Evolutionary conservation across 1,284 basidiomycete genomes (phyloP).

Genomic region (Ganoderma meredithae): DNA sequence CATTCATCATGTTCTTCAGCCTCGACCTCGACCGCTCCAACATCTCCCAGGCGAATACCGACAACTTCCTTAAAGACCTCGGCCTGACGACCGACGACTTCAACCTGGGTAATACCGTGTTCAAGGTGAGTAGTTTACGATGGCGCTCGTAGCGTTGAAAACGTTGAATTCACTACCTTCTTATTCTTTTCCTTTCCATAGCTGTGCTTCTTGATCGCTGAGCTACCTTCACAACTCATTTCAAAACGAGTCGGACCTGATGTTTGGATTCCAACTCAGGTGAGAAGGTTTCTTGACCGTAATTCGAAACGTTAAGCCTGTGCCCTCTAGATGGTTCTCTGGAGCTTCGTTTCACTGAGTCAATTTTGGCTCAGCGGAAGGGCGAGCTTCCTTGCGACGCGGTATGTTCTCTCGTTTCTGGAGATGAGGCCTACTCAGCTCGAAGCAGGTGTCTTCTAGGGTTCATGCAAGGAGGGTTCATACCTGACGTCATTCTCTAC

Average conservation of each 20-base stretch:
- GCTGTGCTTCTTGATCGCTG: constrained; percentile 65
- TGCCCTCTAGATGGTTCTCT: constrained; percentile 54
- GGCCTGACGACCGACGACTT: constrained; percentile 67
- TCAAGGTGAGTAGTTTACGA: constrained; percentile 32
- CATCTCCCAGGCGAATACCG: constrained; percentile 68
- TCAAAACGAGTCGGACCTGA: constrained; percentile 77
- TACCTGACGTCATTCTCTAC: constrained; percentile 72
- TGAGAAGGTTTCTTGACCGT: constrained; percentile 37
- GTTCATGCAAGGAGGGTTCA: constrained; percentile 68
- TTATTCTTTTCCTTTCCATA: constrained; percentile 43
- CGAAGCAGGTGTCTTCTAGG: constrained; percentile 43
- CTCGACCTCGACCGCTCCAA: constrained; percentile 64
- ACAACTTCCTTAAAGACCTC: constrained; percentile 72
- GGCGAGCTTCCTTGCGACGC: constrained; percentile 55
- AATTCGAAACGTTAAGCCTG: neutral
- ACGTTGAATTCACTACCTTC: neutral
- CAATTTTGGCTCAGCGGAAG: constrained; percentile 73
- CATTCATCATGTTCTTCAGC: constrained; percentile 67
- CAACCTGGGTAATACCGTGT: constrained; percentile 67
- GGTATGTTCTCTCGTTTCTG: constrained; percentile 45
- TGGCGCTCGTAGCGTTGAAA: neutral
- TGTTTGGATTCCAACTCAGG: constrained; percentile 75
- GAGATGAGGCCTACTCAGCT: constrained; percentile 33
- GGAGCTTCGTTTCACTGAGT: constrained; percentile 62
- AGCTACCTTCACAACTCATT: constrained; percentile 76